Evolutionary conservation across 352 stramenopile genomes (phyloP).

Genomic region (Globisporangium irregulare): DNA sequence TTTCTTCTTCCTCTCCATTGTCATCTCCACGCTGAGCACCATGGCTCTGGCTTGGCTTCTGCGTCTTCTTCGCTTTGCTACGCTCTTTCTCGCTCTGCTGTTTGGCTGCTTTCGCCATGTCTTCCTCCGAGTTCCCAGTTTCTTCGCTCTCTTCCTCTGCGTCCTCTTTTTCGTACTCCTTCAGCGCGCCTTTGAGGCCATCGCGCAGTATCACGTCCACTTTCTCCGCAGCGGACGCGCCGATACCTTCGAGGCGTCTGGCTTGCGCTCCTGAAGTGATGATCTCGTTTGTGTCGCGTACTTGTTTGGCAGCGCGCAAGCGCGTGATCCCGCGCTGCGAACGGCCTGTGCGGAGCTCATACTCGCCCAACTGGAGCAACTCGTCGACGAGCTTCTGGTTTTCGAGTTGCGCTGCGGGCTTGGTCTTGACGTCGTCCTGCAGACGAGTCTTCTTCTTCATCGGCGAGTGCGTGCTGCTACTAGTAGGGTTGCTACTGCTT

Average conservation of each 20-base stretch:
- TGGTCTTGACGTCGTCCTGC: conserved; percentile 40
- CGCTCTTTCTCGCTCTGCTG: neutral
- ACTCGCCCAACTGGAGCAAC: conserved; percentile 54
- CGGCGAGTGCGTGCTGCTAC: conserved; percentile 19
- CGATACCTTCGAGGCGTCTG: conserved; percentile 44
- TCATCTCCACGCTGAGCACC: neutral
- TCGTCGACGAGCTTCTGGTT: conserved; percentile 67
- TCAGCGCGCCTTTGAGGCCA: conserved; percentile 41
- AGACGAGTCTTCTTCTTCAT: conserved; percentile 35
- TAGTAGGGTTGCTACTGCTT: neutral
- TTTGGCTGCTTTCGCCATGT: neutral
- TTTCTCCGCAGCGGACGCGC: conserved; percentile 45
- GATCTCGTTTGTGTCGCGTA: conserved; percentile 36
- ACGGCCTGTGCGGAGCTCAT: conserved; percentile 42
- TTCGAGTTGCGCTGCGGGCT: conserved; percentile 28
- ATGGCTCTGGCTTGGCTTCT: neutral
- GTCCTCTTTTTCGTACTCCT: conserved; percentile 42
- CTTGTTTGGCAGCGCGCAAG: conserved; percentile 56
- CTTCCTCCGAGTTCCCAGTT: neutral
- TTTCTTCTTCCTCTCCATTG: conserved; percentile 7
- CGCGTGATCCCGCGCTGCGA: conserved; percentile 52
- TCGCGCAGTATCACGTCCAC: conserved; percentile 54
- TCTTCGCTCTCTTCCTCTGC: conserved; percentile 16
- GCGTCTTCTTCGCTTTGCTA: neutral
- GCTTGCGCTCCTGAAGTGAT: conserved; percentile 64